Percentiles rank a stretch among this genome's conserved stretches.
Evolutionary conservation across 2,329 filamentous ascomycete genomes (phyloP).

Genomic region (Periconia digitata): DNA sequence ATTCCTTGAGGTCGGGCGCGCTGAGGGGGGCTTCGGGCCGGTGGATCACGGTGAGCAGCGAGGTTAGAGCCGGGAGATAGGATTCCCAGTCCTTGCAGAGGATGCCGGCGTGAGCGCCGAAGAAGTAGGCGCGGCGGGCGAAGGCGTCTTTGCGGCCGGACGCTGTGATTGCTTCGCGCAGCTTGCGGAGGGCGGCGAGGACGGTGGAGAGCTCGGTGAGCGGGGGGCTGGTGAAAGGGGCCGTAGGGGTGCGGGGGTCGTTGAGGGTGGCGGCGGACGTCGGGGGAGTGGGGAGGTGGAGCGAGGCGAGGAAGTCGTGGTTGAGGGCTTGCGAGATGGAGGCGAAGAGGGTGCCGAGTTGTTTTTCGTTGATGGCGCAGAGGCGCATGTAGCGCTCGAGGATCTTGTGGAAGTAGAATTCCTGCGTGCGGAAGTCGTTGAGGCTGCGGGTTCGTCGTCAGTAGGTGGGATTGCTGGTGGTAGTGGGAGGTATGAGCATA

Average conservation of each 20-base stretch:
- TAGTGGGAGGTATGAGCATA: slow-evolving; percentile 43
- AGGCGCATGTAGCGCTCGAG: slow-evolving; percentile 88
- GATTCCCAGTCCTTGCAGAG: slow-evolving; percentile 81
- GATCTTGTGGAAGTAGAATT: slow-evolving; percentile 84
- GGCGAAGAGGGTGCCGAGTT: slow-evolving; percentile 74
- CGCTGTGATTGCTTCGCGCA: slow-evolving; percentile 86
- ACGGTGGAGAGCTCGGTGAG: slow-evolving; percentile 68
- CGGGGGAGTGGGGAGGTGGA: slow-evolving; percentile 13
- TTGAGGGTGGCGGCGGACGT: slow-evolving; percentile 7
- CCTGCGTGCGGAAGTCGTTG: slow-evolving; percentile 72
- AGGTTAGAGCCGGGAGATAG: slow-evolving; percentile 83
- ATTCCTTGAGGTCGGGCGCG: slow-evolving; percentile 73
- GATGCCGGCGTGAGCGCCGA: slow-evolving; percentile 83
- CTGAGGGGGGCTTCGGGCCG: slow-evolving; percentile 64
- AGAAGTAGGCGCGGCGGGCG: slow-evolving; percentile 85
- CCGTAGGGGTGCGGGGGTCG: slow-evolving; percentile 22
- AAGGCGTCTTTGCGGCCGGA: slow-evolving; percentile 77
- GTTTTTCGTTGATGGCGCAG: slow-evolving; percentile 73
- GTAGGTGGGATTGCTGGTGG: neutral
- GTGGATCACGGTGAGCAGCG: slow-evolving; percentile 75
- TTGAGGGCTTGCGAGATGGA: slow-evolving; percentile 23
- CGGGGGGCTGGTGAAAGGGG: slow-evolving; percentile 31
- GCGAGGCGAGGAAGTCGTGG: slow-evolving; percentile 15
- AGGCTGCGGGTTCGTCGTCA: slow-evolving; percentile 34
- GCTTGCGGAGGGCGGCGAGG: slow-evolving; percentile 82